phyloP scores from a whole-genome alignment of 805 yeast species.

The Teunomyces pallodes region DNA sequence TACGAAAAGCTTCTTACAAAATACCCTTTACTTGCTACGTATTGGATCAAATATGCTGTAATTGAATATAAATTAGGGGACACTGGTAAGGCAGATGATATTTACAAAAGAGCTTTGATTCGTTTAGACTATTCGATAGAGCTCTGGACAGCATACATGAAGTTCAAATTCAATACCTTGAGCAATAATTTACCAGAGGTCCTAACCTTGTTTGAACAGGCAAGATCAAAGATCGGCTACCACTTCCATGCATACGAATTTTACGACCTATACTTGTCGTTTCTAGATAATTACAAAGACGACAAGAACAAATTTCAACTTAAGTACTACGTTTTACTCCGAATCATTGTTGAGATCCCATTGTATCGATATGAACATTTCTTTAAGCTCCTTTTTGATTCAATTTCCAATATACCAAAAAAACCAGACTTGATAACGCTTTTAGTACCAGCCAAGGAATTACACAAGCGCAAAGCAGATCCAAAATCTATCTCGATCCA shows the following conservation, averaged over 20 bases:
- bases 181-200: conserved; percentile 28
- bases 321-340: conserved; percentile 41
- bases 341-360: conserved; percentile 55
- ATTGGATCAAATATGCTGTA: conserved; percentile 57
- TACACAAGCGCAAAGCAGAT: conserved; percentile 13
- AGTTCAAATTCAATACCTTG: conserved; percentile 35
- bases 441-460: conserved; percentile 19
- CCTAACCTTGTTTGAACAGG: conserved; percentile 41
- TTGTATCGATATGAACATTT: conserved; percentile 51
- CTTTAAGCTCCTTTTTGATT: conserved; percentile 35
- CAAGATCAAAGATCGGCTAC: conserved; percentile 48
- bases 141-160: conserved; percentile 51
- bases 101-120: conserved; percentile 20
- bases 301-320: conserved; percentile 21
- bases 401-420: conserved; percentile 26
- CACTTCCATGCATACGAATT: conserved; percentile 52
- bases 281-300: conserved; percentile 31
- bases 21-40: conserved; percentile 51
- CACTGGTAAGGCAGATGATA: conserved; percentile 29
- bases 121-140: conserved; percentile 44
- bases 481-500: conserved; percentile 30
- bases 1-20: conserved; percentile 43
- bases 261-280: conserved; percentile 48
- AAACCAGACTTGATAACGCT: conserved; percentile 3
- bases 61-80: conserved; percentile 46